Percentiles rank a stretch among this genome's conserved stretches.
phyloP scores from a whole-genome alignment of 2,329 filamentous ascomycete species.

The Aspergillus fumigatus region DNA sequence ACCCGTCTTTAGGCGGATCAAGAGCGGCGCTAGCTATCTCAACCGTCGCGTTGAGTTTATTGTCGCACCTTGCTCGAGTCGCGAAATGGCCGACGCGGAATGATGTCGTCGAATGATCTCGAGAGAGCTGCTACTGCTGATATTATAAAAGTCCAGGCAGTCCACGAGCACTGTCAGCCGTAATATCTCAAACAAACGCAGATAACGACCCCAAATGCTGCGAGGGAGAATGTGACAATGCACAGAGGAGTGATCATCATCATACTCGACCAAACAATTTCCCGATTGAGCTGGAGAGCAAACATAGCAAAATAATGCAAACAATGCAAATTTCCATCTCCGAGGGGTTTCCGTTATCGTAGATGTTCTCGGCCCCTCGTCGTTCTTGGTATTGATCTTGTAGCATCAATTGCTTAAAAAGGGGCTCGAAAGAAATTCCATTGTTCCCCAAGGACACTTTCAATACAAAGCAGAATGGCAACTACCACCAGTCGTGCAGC shows the following conservation, averaged over 20 bases:
- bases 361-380: constrained; percentile 3
- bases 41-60: background rate
- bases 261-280: background rate
- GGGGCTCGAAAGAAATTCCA: background rate
- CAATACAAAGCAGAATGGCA: constrained; percentile 50
- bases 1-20: background rate
- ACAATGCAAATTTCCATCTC: constrained; percentile 17
- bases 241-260: background rate
- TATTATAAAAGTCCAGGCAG: no score
- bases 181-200: background rate
- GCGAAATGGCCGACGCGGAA: background rate
- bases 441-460: background rate
- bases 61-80: background rate
- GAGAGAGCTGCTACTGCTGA: background rate
- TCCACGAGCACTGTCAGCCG: background rate
- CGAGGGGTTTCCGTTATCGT: constrained; percentile 1
- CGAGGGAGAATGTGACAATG: background rate
- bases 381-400: background rate
- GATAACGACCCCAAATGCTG: background rate
- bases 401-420: background rate
- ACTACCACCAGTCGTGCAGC: constrained; percentile 66
- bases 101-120: background rate
- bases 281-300: constrained; percentile 6
- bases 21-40: background rate
- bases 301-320: constrained; percentile 19